These are phyloP conservation scores for Monosporascus ibericus DNA, from an alignment of 2,329 filamentous ascomycete genomes.

Conservation along the genomic window DNA sequence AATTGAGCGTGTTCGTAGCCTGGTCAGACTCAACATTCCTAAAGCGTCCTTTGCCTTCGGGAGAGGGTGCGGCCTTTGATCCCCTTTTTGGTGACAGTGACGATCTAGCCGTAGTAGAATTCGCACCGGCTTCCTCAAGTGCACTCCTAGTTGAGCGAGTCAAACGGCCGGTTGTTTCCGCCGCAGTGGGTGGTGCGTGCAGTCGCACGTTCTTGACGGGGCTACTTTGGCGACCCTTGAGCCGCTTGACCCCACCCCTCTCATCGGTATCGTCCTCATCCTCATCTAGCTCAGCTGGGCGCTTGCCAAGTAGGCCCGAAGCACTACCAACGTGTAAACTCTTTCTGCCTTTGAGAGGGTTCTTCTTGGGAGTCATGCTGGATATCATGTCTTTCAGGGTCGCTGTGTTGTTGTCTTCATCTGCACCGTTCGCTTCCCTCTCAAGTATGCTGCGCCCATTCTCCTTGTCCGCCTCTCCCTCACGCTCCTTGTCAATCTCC, in stretches of 20 bases:
- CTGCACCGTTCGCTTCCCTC: conserved; percentile 42
- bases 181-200: conserved; percentile 61
- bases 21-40: conserved; percentile 45
- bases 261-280: conserved; percentile 56
- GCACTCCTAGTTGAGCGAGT: conserved; percentile 44
- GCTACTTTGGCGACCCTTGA: conserved; percentile 66
- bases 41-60: conserved; percentile 49
- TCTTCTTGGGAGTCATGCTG: conserved; percentile 71
- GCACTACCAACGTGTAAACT: conserved; percentile 72
- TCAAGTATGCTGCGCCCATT: conserved; percentile 50
- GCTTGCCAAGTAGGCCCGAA: conserved; percentile 66
- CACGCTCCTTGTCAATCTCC: conserved; percentile 57
- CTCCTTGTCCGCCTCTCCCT: conserved; percentile 56
- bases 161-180: conserved; percentile 56
- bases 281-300: conserved; percentile 64
- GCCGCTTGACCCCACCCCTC: conserved; percentile 57
- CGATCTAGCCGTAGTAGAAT: conserved; percentile 35
- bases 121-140: conserved; percentile 32
- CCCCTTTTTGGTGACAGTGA: conserved; percentile 42
- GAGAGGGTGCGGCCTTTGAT: conserved; percentile 41
- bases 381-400: conserved; percentile 73
- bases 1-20: conserved; percentile 36
- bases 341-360: conserved; percentile 59
- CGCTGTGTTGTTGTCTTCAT: conserved; percentile 56
- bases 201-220: conserved; percentile 71